Percentiles rank a stretch among this genome's conserved stretches.
Evolutionary conservation across 2,329 filamentous ascomycete genomes (phyloP).

Genomic region (Venturia effusa): DNA sequence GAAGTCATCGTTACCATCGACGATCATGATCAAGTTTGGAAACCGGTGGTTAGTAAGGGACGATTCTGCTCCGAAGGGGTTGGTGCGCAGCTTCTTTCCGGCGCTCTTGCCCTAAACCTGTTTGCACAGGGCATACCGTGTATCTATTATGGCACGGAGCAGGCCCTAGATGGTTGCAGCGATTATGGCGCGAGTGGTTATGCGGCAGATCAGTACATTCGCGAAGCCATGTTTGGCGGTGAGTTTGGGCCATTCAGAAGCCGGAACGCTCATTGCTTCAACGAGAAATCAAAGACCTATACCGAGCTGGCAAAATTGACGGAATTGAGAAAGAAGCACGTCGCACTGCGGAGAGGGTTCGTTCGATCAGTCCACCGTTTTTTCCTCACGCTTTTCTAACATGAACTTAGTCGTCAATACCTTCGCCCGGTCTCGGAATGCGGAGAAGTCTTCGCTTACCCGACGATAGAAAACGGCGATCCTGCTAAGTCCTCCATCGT

Average conservation of each 20-base stretch:
- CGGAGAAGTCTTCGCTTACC: neutral
- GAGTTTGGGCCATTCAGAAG: conserved; percentile 17
- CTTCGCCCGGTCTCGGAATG: neutral
- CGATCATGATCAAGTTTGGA: conserved; percentile 15
- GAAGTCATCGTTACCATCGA: conserved; percentile 18
- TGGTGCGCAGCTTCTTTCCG: conserved; percentile 12
- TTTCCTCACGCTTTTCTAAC: neutral
- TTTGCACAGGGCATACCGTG: conserved; percentile 18
- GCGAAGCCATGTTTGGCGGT: conserved; percentile 19
- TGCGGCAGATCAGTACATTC: conserved; percentile 16
- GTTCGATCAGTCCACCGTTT: neutral
- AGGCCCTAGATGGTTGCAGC: conserved; percentile 16
- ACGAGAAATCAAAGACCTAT: conserved; percentile 12
- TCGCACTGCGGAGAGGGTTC: neutral
- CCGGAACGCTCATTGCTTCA: conserved; percentile 16
- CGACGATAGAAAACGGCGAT: conserved; percentile 11
- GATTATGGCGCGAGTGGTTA: neutral
- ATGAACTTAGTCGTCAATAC: conserved; percentile 1
- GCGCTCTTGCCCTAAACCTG: conserved; percentile 16
- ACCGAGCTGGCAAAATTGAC: neutral
- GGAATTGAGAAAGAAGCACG: neutral
- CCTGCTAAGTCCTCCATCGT: conserved; percentile 12
- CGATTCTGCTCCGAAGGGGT: conserved; percentile 15
- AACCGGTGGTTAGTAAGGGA: conserved; percentile 13
- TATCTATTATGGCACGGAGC: conserved; percentile 20